A percentile compares a stretch with the other conserved stretches of the same genome.
Conservation (phyloP, 176 grass and related monocot genomes). For the Chrysopogon serrulatus region DNA sequence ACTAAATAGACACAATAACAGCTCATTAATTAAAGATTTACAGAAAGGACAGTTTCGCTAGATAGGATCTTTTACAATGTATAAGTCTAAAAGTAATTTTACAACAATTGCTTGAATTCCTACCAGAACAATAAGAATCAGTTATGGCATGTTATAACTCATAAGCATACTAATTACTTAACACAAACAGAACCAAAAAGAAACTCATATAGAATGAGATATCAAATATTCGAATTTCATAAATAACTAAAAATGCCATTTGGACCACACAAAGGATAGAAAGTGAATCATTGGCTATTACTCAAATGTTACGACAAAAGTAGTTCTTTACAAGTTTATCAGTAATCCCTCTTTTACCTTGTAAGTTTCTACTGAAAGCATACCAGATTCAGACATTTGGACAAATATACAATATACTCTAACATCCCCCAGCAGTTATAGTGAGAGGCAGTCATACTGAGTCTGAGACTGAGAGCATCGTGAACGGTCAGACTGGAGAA, state of each 20-base stretch:
- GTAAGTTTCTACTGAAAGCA: too few relatives aligned
- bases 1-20: slow-evolving; percentile 40
- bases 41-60: neutral
- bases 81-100: neutral
- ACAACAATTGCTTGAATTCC: neutral
- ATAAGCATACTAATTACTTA: neutral
- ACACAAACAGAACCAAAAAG: neutral
- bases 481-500: too few relatives aligned
- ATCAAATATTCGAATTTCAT: neutral
- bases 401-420: too few relatives aligned
- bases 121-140: neutral
- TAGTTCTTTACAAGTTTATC: neutral
- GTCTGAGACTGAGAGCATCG: too few relatives aligned
- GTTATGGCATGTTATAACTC: neutral
- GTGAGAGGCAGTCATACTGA: too few relatives aligned
- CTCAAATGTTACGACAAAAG: neutral
- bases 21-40: slow-evolving; percentile 17
- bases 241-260: neutral
- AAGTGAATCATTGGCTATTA: neutral
- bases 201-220: neutral
- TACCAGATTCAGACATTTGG: too few relatives aligned
- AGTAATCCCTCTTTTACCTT: neutral
- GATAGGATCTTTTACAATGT: neutral
- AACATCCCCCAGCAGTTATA: too few relatives aligned
- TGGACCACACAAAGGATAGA: neutral